phyloP scores from a whole-genome alignment of 371 early-diverging fungal genomes.

The Entomophthora muscae region DNA sequence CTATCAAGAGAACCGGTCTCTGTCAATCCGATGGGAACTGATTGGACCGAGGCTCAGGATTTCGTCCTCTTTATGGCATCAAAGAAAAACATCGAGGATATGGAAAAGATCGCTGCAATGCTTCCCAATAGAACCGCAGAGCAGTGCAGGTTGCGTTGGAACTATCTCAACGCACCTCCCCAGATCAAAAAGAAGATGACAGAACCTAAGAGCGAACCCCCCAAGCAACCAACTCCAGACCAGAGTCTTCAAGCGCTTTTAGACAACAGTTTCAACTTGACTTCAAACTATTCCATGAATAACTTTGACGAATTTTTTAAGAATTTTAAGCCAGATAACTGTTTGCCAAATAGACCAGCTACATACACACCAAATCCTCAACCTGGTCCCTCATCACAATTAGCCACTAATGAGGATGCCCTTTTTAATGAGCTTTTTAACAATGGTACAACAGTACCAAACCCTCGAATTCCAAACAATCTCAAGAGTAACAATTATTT shows the following conservation, averaged over 20 bases:
- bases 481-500: neutral
- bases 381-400: too few species aligned
- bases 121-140: neutral
- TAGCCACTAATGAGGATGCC: neutral
- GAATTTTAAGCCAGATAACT: too few species aligned
- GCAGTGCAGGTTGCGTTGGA: neutral
- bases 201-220: too few species aligned
- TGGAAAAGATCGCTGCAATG: neutral
- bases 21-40: neutral
- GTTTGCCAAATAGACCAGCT: too few species aligned
- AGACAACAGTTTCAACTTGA: too few species aligned
- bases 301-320: too few species aligned
- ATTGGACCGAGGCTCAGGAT: constrained; percentile 1
- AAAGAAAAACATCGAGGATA: neutral
- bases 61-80: neutral
- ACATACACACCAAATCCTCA: too few species aligned
- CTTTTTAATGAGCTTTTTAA: neutral
- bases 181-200: neutral
- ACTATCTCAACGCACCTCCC: neutral
- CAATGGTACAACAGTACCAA: neutral
- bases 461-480: neutral
- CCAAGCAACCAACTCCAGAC: too few species aligned
- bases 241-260: too few species aligned
- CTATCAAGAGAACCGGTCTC: neutral
- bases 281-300: too few species aligned